Percentiles rank a stretch among this genome's conserved stretches.
Conservation (phyloP, 805 yeast genomes). For the Teunomyces kruisii region DNA sequence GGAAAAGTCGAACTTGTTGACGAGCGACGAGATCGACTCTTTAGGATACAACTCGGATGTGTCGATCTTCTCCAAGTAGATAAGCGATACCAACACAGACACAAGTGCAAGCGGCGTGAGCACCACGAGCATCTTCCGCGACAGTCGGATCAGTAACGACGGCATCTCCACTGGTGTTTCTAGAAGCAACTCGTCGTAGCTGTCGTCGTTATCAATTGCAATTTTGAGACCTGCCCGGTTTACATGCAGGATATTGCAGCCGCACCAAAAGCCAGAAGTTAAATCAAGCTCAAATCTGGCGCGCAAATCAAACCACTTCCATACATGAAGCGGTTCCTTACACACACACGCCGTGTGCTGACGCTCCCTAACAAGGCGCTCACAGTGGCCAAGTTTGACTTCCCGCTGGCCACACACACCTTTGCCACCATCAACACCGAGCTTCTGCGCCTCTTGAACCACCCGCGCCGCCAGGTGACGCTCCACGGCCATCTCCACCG, state of each 20-base stretch:
- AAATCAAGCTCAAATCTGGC: too few species aligned
- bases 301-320: too few species aligned
- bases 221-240: too few species aligned
- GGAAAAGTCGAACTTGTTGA: slow-evolving; percentile 12
- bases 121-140: not conserved
- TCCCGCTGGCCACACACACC: slow-evolving; percentile 35
- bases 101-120: not conserved
- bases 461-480: slow-evolving; percentile 28
- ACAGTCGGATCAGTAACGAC: not conserved
- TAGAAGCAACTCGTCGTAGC: too few species aligned
- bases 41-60: not conserved
- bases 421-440: slow-evolving; percentile 7
- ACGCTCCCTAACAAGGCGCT: slow-evolving; percentile 18
- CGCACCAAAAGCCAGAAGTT: too few species aligned
- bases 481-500: slow-evolving; percentile 84
- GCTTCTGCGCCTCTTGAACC: not conserved
- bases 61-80: not conserved
- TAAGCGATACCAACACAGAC: not conserved
- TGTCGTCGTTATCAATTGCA: too few species aligned
- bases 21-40: slow-evolving; percentile 8
- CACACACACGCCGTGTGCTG: slow-evolving; percentile 1
- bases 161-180: not conserved
- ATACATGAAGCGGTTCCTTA: not conserved
- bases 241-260: too few species aligned
- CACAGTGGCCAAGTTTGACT: slow-evolving; percentile 31